phyloP scores from a whole-genome alignment of 495 filamentous ascomycete genomes.

The Xylaria scruposa region DNA sequence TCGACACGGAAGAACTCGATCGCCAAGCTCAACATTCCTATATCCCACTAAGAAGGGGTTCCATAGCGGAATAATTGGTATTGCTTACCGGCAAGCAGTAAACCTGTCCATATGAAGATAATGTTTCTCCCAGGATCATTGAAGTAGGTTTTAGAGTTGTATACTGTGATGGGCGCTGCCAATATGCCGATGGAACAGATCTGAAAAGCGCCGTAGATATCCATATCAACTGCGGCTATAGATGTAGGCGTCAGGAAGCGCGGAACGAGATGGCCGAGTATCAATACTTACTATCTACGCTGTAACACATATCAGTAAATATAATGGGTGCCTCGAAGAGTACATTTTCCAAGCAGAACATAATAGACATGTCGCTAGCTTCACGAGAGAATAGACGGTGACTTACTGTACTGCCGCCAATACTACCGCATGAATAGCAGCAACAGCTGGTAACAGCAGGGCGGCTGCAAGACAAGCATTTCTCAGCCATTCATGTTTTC shows the following conservation, averaged over 20 bases:
- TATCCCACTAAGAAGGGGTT: constrained; percentile 23
- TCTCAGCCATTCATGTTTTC: constrained; percentile 63
- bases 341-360: neutral
- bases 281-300: constrained; percentile 50
- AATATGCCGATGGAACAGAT: constrained; percentile 67
- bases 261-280: neutral
- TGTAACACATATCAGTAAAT: constrained; percentile 3
- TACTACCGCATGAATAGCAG: constrained; percentile 65
- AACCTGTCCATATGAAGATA: constrained; percentile 65
- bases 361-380: too few relatives aligned
- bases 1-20: constrained; percentile 64
- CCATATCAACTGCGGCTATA: constrained; percentile 66
- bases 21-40: constrained; percentile 61
- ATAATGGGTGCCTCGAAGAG: neutral
- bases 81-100: constrained; percentile 60
- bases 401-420: constrained; percentile 56
- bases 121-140: constrained; percentile 64
- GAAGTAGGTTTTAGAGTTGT: constrained; percentile 64
- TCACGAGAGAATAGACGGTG: neutral
- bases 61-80: neutral
- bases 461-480: constrained; percentile 67
- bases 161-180: constrained; percentile 63
- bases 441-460: constrained; percentile 64
- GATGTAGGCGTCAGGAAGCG: neutral
- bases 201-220: constrained; percentile 69